Percentiles rank a stretch among this genome's conserved stretches.
Conservation (phyloP, 352 stramenopile genomes). For the Phytophthora megakarya region DNA sequence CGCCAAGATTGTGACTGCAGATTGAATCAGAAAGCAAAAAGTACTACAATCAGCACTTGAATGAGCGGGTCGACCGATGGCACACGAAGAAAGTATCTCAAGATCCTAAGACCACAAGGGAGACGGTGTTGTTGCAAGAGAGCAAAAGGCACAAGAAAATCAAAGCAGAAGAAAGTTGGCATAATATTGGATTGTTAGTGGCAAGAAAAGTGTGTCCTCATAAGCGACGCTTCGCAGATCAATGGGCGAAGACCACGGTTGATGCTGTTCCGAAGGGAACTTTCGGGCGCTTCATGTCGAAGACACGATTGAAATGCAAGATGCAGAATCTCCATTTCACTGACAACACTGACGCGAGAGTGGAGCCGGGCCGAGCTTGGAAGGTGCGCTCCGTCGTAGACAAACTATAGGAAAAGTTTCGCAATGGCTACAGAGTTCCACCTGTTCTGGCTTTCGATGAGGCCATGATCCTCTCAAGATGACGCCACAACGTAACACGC, state of each 20-base stretch:
- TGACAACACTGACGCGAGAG: neutral
- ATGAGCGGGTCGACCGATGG: conserved; percentile 1
- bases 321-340: no score
- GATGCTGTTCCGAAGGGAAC: conserved; percentile 7
- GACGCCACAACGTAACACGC: conserved; percentile 4
- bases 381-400: conserved; percentile 5
- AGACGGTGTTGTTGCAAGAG: neutral
- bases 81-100: neutral
- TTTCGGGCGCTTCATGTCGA: conserved; percentile 10
- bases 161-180: conserved; percentile 1
- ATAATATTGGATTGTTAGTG: conserved; percentile 11
- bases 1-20: neutral
- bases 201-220: conserved; percentile 15
- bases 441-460: conserved; percentile 14
- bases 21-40: no score
- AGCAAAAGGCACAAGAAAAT: conserved; percentile 16
- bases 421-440: neutral
- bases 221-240: neutral
- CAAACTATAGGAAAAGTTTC: conserved; percentile 1
- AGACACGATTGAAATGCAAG: neutral
- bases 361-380: conserved; percentile 3
- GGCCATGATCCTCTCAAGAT: conserved; percentile 6
- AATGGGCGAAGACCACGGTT: conserved; percentile 1
- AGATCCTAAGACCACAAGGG: neutral
- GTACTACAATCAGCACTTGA: conserved; percentile 15